Evolutionary conservation across 768 basidiomycete species (phyloP), one percentile per base, ranked within the genome.

Genomic region (Xerocomus brunneocitrinus): DNA sequence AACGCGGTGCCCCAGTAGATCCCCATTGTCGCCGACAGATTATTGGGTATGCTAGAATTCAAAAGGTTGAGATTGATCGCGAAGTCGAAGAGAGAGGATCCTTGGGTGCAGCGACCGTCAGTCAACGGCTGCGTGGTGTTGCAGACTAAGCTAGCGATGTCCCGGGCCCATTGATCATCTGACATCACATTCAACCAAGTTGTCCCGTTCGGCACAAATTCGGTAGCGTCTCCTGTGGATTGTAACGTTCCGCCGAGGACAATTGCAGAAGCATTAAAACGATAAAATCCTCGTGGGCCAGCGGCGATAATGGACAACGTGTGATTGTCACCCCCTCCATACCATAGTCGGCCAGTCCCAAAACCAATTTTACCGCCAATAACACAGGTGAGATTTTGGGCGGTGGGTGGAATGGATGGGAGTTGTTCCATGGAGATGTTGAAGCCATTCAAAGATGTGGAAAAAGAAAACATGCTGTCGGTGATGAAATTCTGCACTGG

Each of bases 201-300:
- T n/a, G 57, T 59, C 19, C 60, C 57, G n/a, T 64, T 52, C 19
- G 25, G 44, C 13, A 51, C 27, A 19, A 64, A 62, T 30, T 57
- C 47, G 3, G 46, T 58, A 24, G 47, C 42, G 27, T 40, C 53
- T 22, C 38, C 47, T n/a, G 40, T 43, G 31, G 63, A 51, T 0
- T 30, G 47, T 4, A 64, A 28, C 5, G 31, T 55, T 9, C 56
- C 57, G 7, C 51, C 48, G 31, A 54, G 32, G 13, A 58, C 36
- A 16, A 56, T 49, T 2, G 45, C 43, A 34, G 50, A 52, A 8
- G 62, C 60, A 27, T 52, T 54, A 43, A 58, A 39, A 16, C 52
- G 57, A 32, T 27, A 44, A 12, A 19, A 49, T n/a, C 24, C 8
- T 14, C 9, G 39, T 49, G 9, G 2, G 14, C 16, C 14, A 5